These are phyloP conservation scores for Salvia rosmarinus DNA, from an alignment of 257 asterid genomes.

Conservation along the genomic window DNA sequence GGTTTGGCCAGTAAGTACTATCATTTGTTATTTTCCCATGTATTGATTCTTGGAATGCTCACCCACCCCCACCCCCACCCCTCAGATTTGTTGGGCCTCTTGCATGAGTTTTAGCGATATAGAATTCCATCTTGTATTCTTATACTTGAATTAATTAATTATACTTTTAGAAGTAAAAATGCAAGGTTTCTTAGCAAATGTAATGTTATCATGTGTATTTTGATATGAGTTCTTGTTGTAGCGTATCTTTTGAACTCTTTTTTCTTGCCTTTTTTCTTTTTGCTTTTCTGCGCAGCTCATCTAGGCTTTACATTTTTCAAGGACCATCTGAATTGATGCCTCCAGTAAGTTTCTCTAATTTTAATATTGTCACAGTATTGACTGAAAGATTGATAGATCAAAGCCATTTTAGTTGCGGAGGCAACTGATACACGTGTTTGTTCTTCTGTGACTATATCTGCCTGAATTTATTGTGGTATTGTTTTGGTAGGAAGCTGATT, in stretches of 20 bases:
- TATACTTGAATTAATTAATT: conserved; percentile 4
- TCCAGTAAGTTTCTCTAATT: conserved; percentile 55
- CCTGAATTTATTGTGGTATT: conserved; percentile 27
- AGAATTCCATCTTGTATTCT: conserved; percentile 7
- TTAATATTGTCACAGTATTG: conserved; percentile 1
- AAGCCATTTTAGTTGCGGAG: not conserved
- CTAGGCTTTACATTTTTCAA: conserved; percentile 90
- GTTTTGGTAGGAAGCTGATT: conserved; percentile 78
- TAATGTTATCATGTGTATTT: not conserved
- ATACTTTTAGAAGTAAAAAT: not conserved
- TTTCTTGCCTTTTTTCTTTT: conserved; percentile 27
- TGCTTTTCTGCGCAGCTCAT: conserved; percentile 59
- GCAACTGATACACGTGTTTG: conserved; percentile 8
- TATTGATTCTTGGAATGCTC: conserved; percentile 21
- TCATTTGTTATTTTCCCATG: conserved; percentile 22
- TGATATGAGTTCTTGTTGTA: conserved; percentile 12
- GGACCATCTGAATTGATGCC: conserved; percentile 96
- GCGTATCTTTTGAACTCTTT: conserved; percentile 9
- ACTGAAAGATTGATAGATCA: not conserved
- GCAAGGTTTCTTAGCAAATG: conserved; percentile 20
- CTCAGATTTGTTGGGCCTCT: not conserved
- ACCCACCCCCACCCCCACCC: not conserved
- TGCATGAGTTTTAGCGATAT: conserved; percentile 10
- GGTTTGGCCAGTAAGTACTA: conserved; percentile 90
- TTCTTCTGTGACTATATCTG: not conserved